Evolutionary conservation across 2,329 filamentous ascomycete species (phyloP).

Genomic region (Tolypocladium inflatum): DNA sequence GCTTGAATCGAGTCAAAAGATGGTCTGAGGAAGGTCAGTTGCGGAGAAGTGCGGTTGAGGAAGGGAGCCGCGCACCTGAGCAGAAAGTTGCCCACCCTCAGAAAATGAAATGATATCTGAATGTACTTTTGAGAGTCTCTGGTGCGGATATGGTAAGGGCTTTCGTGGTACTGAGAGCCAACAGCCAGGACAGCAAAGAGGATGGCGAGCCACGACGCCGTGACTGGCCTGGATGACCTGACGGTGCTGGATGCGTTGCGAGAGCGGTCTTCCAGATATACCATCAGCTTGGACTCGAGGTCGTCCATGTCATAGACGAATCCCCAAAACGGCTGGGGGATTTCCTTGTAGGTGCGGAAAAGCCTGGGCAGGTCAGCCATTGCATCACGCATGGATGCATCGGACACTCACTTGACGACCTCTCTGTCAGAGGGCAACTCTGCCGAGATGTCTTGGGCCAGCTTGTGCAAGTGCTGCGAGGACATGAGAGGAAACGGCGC

Average conservation of each 20-base stretch:
- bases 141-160: constrained; percentile 51
- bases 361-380: constrained; percentile 30
- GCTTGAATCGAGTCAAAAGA: constrained; percentile 59
- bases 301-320: constrained; percentile 59
- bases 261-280: constrained; percentile 55
- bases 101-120: constrained; percentile 56
- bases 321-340: constrained; percentile 59
- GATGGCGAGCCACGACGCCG: constrained; percentile 57
- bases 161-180: constrained; percentile 57
- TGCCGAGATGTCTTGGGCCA: constrained; percentile 50
- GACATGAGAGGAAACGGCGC: constrained; percentile 61
- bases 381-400: neutral
- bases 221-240: constrained; percentile 41
- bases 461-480: constrained; percentile 46
- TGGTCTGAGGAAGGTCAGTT: constrained; percentile 29
- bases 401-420: constrained; percentile 51
- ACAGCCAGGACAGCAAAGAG: constrained; percentile 57
- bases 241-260: constrained; percentile 39
- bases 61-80: constrained; percentile 32
- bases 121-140: constrained; percentile 51
- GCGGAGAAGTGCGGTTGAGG: neutral
- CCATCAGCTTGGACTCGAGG: constrained; percentile 53
- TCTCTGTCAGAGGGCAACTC: constrained; percentile 56
- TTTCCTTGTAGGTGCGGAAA: constrained; percentile 58
- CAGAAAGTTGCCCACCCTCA: constrained; percentile 54